phyloP scores from a whole-genome alignment of 495 filamentous ascomycete species.

The Hypomontagnella submonticulosa region DNA sequence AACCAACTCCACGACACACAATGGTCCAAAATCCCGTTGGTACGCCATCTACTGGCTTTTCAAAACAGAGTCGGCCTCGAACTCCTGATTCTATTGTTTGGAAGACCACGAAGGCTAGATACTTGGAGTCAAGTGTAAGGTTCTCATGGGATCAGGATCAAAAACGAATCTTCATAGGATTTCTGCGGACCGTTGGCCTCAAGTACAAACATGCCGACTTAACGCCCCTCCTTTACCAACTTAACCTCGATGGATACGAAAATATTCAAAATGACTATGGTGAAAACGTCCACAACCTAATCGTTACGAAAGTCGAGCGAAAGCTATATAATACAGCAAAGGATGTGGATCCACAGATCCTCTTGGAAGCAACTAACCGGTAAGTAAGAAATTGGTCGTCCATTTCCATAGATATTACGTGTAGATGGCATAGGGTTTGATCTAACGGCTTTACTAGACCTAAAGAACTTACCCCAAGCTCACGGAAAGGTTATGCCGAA shows the following conservation, averaged over 20 bases:
- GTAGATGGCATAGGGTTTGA: too few relatives aligned
- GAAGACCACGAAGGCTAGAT: constrained; percentile 9
- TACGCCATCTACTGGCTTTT: neutral
- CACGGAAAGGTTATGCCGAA: too few relatives aligned
- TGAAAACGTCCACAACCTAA: constrained; percentile 20
- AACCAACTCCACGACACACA: neutral
- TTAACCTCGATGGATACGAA: constrained; percentile 34
- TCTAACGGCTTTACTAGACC: too few relatives aligned
- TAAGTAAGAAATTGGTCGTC: neutral
- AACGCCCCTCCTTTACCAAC: constrained; percentile 13
- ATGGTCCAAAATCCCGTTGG: constrained; percentile 7
- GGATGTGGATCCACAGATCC: neutral
- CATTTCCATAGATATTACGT: too few relatives aligned
- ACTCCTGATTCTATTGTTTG: constrained; percentile 27
- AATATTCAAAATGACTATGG: constrained; percentile 10
- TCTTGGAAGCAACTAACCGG: constrained; percentile 9
- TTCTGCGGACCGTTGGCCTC: constrained; percentile 13
- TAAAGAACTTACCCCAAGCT: too few relatives aligned
- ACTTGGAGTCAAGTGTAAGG: constrained; percentile 18
- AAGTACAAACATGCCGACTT: constrained; percentile 16
- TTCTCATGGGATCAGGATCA: constrained; percentile 34
- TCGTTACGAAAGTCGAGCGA: constrained; percentile 20
- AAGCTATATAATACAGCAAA: constrained; percentile 26
- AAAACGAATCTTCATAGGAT: constrained; percentile 9
- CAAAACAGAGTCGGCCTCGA: neutral